These are phyloP conservation scores for Pythium volutum DNA, from an alignment of 352 stramenopile species.

Conservation along the genomic window DNA sequence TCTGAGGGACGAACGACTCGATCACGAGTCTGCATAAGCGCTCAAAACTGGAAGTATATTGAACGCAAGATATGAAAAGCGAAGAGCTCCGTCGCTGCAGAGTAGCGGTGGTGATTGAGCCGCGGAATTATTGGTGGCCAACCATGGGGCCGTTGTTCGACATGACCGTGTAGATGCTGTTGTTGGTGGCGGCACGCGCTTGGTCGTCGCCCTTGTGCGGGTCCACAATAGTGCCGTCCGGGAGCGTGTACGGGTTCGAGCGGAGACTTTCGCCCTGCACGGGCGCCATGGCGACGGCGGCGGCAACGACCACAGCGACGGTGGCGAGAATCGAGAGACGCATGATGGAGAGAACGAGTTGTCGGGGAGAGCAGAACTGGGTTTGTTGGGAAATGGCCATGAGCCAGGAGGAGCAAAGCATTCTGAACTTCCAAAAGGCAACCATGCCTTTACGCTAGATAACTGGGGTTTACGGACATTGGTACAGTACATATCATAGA, in stretches of 20 bases:
- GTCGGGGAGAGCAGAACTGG: not conserved
- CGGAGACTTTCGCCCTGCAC: constrained; percentile 8
- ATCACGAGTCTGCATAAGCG: too few relatives aligned
- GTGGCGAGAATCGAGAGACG: not conserved
- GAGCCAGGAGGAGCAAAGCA: not conserved
- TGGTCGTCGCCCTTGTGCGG: constrained; percentile 24
- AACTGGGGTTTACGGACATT: not conserved
- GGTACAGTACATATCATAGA: not conserved
- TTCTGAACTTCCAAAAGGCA: not conserved
- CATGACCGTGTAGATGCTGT: constrained; percentile 33
- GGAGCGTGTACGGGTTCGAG: constrained; percentile 28
- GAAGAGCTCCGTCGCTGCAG: too few relatives aligned
- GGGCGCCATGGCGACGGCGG: constrained; percentile 6
- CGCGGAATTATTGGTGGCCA: constrained; percentile 9
- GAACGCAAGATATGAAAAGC: not conserved
- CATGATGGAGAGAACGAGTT: not conserved
- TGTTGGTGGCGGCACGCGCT: constrained; percentile 3
- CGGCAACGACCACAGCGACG: not conserved
- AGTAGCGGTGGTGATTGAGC: too few relatives aligned
- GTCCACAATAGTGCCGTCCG: constrained; percentile 31
- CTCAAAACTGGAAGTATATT: too few relatives aligned
- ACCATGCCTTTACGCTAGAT: not conserved
- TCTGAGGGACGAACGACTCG: not conserved
- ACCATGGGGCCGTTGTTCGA: constrained; percentile 32
- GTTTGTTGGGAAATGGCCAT: not conserved